Base-by-base conservation (phyloP, 257 asterid species). In the Gentiana dahurica region DNA sequence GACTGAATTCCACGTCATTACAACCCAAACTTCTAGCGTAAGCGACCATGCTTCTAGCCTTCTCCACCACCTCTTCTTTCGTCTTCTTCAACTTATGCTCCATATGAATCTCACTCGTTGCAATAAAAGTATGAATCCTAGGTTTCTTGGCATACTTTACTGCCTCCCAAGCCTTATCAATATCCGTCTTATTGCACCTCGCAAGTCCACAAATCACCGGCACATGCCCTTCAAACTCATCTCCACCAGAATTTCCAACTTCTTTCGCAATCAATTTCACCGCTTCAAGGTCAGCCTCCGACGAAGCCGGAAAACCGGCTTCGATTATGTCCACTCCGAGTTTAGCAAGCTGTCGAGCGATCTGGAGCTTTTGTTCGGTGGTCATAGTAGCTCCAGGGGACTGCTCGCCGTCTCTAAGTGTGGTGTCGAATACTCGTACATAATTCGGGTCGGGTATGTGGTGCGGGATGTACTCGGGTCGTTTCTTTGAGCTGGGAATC, bases 351-450 rank as follows among this genome's bases (percentile, higher is more conserved):
- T 74, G 92, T 34, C 88, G 77, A 13, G 98, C 97, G 36, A 91
- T 80, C 50, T 79, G 90, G 9, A 91, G 84, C 80, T 91, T 91
- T 79, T 91, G 95, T 69, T 87, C 78, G 8, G 86, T 79, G 50
- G 97, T 91, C 93, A 91, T 88, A 54, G 97, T 91, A 64, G 98
- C 98, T 8, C 97, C 98, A 12, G 98, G 98, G 5, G 98, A 91
- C 73, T 91, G 98, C 62, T 91, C 98, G 35, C 98, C 98, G 65
- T 91, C 98, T 13, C 98, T 93, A 72, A 87, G 88, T 3, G 98
- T 91, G 53, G 98, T 91, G 66, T 91, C 98, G 62, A 87, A 91
- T 5, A 91, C 74, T 34, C 98, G 92, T 12, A 91, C 92, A 49
- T 91, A 91, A 5, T 81, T 85, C 1, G 98, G 86, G 79, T 87